phyloP scores from a whole-genome alignment of 345 rosid species.

The Camelina neglecta region DNA sequence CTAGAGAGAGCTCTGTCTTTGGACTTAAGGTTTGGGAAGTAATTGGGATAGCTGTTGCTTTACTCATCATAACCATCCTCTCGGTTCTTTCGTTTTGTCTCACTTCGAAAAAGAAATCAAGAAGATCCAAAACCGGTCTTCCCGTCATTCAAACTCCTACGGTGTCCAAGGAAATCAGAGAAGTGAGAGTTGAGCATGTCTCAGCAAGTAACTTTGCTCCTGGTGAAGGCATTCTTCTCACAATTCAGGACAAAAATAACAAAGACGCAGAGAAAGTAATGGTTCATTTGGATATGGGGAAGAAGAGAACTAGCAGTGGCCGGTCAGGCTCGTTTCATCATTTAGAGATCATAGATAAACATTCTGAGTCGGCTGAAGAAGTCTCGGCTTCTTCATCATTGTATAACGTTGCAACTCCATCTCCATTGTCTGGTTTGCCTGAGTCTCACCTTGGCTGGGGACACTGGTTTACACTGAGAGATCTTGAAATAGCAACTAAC shows the following conservation, averaged over 20 bases:
- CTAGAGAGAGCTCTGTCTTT: constrained; percentile 67
- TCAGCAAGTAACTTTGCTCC: constrained; percentile 72
- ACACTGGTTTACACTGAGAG: constrained; percentile 96
- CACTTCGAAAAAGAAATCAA: constrained; percentile 72
- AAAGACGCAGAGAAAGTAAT: constrained; percentile 51
- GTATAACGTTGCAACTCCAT: constrained; percentile 75
- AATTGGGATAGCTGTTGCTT: constrained; percentile 71
- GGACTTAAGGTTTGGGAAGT: constrained; percentile 90
- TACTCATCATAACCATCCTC: constrained; percentile 75
- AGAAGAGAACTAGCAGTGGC: constrained; percentile 50
- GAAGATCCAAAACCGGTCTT: constrained; percentile 56
- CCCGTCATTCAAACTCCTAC: constrained; percentile 71
- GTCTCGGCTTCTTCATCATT: constrained; percentile 59
- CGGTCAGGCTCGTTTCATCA: constrained; percentile 66
- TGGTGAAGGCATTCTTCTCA: constrained; percentile 52
- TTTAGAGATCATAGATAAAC: constrained; percentile 55
- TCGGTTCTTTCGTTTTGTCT: constrained; percentile 71
- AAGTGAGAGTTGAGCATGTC: constrained; percentile 83
- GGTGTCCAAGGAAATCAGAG: constrained; percentile 92
- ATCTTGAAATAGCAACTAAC: constrained; percentile 74
- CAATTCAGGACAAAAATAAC: constrained; percentile 28
- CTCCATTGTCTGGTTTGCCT: constrained; percentile 82
- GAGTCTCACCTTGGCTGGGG: constrained; percentile 98
- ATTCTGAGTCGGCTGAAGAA: constrained; percentile 78
- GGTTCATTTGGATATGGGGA: constrained; percentile 75